Base-by-base conservation (phyloP, 73 alveolate genomes). In the Durusdinium trenchii region DNA sequence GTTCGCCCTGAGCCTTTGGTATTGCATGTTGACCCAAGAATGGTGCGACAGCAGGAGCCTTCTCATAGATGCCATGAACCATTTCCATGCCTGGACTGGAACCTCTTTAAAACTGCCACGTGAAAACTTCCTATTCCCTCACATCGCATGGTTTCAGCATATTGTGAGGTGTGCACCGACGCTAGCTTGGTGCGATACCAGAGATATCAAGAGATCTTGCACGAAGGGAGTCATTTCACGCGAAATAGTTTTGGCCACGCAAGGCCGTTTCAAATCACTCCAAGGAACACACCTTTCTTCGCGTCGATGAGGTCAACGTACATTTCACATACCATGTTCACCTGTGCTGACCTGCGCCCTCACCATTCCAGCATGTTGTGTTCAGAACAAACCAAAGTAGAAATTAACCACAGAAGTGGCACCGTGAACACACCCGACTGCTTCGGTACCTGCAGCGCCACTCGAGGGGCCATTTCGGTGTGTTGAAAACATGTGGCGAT, bases 401-500 rank as follows among this genome's bases (percentile, higher is more conserved):
- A n/a, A 12, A 32, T 20, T 20, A 5, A 67, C 79, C 79, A 67
- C 79, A 67, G 79, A 1, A 32, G 38, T 67, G n/a, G 12, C 9
- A 20, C 79, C 79, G n/a, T 67, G 79, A 67, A 12, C 79, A 67
- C 79, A 67, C 79, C 78, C 78, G 78, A 62, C 78, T 62, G 78
- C 78, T 12, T 12, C 32, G 78, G 78, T 62, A 62, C 78, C n/a
- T n/a, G n/a, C n/a, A n/a, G n/a, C n/a, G n/a, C n/a, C n/a, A n/a
- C n/a, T n/a, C n/a, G n/a, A n/a, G n/a, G n/a, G n/a, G n/a, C n/a
- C n/a, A n/a, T n/a, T n/a, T n/a, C n/a, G n/a, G n/a, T n/a, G n/a
- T n/a, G n/a, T n/a, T n/a, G n/a, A n/a, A n/a, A n/a, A n/a, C n/a
- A n/a, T n/a, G n/a, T n/a, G n/a, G n/a, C n/a, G n/a, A n/a, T n/a